These are phyloP conservation scores for Podochytrium sp. DNA, from an alignment of 192 early-diverging fungal genomes.

Conservation along the genomic window DNA sequence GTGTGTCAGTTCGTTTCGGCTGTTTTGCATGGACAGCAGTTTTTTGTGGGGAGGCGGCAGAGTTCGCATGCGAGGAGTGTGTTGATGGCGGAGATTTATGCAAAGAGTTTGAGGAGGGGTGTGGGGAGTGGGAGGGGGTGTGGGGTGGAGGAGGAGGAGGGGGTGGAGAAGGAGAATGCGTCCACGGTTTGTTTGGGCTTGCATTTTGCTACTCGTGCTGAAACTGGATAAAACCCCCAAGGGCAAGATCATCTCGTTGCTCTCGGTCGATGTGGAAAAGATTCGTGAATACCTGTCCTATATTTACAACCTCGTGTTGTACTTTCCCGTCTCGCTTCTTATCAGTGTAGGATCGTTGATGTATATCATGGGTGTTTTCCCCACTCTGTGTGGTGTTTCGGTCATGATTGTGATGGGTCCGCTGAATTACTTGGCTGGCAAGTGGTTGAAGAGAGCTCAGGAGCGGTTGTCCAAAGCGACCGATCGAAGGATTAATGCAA, in stretches of 20 bases:
- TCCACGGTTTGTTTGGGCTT: no score
- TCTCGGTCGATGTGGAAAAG: slow-evolving; percentile 50
- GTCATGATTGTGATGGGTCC: slow-evolving; percentile 36
- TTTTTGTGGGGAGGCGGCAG: slow-evolving; percentile 39
- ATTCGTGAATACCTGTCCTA: slow-evolving; percentile 39
- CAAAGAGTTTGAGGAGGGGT: slow-evolving; percentile 38
- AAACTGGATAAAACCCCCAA: no score
- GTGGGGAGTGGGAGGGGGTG: background rate
- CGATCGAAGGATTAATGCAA: slow-evolving; percentile 79
- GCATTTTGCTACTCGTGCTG: no score
- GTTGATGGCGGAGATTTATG: slow-evolving; percentile 39
- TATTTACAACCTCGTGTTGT: slow-evolving; percentile 3
- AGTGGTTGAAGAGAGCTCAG: slow-evolving; percentile 31
- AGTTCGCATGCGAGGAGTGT: slow-evolving; percentile 39
- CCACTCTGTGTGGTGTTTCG: slow-evolving; percentile 41
- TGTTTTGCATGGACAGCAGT: slow-evolving; percentile 43
- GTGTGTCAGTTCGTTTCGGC: slow-evolving; percentile 23
- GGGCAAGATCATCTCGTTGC: slow-evolving; percentile 53
- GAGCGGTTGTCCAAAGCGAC: slow-evolving; percentile 34
- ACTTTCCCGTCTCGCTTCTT: slow-evolving; percentile 25
- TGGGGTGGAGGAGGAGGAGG: slow-evolving; percentile 1
- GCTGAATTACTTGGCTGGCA: slow-evolving; percentile 29
- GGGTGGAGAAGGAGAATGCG: slow-evolving; percentile 39
- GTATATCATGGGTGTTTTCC: slow-evolving; percentile 34
- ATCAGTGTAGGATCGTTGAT: slow-evolving; percentile 30